Conservation (phyloP, 2,329 filamentous ascomycete genomes). For the Diaporthe eres region DNA sequence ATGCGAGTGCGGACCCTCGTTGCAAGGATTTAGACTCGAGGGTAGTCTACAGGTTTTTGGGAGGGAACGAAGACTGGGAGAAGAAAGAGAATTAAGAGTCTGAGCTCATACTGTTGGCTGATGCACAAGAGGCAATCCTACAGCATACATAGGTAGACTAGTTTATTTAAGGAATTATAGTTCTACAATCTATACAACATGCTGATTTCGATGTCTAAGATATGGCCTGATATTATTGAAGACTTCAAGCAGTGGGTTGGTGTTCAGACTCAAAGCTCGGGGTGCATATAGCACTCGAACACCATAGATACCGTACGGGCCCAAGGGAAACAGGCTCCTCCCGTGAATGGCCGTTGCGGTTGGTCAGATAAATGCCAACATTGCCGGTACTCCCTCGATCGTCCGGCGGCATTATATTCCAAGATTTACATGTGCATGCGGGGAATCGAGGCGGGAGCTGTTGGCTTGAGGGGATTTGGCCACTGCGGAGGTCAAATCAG, state of each 20-base stretch:
- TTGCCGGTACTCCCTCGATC: neutral
- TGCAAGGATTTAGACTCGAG: constrained; percentile 70
- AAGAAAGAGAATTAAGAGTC: neutral
- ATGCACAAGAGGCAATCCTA: neutral
- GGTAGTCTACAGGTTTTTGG: constrained; percentile 70
- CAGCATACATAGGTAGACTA: neutral
- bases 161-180: neutral
- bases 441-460: neutral
- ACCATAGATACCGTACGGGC: neutral
- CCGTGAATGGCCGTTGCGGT: neutral
- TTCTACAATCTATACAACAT: neutral
- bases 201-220: neutral
- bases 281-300: neutral
- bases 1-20: constrained; percentile 62
- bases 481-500: constrained; percentile 20
- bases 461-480: constrained; percentile 8
- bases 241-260: neutral
- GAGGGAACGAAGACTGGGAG: constrained; percentile 65
- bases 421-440: constrained; percentile 5
- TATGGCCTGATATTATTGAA: no score
- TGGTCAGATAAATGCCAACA: neutral
- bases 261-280: neutral
- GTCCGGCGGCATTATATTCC: constrained; percentile 19
- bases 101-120: neutral
- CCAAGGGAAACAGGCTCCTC: no score